Conservation (phyloP, 176 grass and related monocot species). For the Oryza glaberrima region DNA sequence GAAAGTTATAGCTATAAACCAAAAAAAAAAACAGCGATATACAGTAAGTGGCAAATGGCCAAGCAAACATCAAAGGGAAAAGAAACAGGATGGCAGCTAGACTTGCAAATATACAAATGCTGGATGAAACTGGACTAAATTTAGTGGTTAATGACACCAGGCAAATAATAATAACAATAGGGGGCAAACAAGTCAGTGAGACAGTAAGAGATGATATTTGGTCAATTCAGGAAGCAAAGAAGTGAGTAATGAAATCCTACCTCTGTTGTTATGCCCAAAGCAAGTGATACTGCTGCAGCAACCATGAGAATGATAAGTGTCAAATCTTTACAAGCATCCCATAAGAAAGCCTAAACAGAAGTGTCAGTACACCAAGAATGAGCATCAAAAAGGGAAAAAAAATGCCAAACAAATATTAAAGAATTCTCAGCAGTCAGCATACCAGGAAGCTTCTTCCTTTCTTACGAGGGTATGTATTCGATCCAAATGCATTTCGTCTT, state of each 20-base stretch:
- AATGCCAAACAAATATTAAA: neutral
- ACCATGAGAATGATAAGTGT: slow-evolving; percentile 97
- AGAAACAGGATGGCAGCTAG: neutral
- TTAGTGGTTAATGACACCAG: neutral
- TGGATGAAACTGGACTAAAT: neutral
- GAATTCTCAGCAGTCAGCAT: slow-evolving; percentile 13
- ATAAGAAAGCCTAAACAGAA: slow-evolving; percentile 76
- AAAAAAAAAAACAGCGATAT: neutral
- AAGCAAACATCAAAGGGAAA: neutral
- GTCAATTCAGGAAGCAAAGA: neutral
- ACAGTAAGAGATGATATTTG: slow-evolving; percentile 3
- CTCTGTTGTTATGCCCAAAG: slow-evolving; percentile 96
- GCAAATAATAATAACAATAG: slow-evolving; percentile 13
- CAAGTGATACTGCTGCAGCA: slow-evolving; percentile 80
- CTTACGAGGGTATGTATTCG: slow-evolving; percentile 92
- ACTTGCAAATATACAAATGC: neutral
- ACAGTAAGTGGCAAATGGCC: slow-evolving; percentile 1
- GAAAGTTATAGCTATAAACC: neutral
- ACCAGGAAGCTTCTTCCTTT: slow-evolving; percentile 87
- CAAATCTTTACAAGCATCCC: slow-evolving; percentile 93
- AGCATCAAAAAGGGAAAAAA: neutral
- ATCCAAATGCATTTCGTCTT: slow-evolving; percentile 67
- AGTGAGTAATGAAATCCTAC: slow-evolving; percentile 43
- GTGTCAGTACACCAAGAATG: neutral
- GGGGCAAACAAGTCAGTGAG: neutral